A percentile compares a stretch with the other conserved stretches of the same genome.
Evolutionary conservation across 2,329 filamentous ascomycete genomes (phyloP).

Genomic region (Stenocarpella maydis): DNA sequence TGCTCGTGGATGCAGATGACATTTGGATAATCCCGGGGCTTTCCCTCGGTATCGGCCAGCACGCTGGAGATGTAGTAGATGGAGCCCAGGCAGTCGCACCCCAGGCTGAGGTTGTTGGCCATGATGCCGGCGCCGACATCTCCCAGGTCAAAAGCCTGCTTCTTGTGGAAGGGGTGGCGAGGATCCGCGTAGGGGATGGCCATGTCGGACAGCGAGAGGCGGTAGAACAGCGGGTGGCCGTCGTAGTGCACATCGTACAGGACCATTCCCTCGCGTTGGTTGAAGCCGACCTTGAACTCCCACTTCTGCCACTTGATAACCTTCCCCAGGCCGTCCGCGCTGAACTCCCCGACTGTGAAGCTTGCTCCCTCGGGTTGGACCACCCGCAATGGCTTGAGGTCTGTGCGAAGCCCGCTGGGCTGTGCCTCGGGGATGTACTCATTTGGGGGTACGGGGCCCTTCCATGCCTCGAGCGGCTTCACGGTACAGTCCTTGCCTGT

Average conservation of each 20-base stretch:
- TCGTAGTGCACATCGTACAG: slow-evolving; percentile 71
- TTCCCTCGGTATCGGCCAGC: slow-evolving; percentile 33
- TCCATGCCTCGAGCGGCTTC: slow-evolving; percentile 63
- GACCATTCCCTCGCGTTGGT: slow-evolving; percentile 68
- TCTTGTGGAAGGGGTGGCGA: slow-evolving; percentile 68
- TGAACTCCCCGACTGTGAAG: slow-evolving; percentile 50
- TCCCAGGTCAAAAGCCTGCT: slow-evolving; percentile 74
- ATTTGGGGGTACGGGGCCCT: slow-evolving; percentile 58
- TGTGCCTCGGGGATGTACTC: slow-evolving; percentile 74
- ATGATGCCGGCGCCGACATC: slow-evolving; percentile 70
- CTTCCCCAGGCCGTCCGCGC: slow-evolving; percentile 40
- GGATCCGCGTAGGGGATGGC: slow-evolving; percentile 70
- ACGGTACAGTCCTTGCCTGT: slow-evolving; percentile 70
- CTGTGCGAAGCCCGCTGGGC: slow-evolving; percentile 56
- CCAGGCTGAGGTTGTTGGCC: slow-evolving; percentile 69
- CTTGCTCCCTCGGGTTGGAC: slow-evolving; percentile 70
- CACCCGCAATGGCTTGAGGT: slow-evolving; percentile 70
- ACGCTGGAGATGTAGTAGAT: slow-evolving; percentile 54
- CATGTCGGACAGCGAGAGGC: slow-evolving; percentile 69
- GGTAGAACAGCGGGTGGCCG: slow-evolving; percentile 66
- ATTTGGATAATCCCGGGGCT: slow-evolving; percentile 45
- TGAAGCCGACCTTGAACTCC: slow-evolving; percentile 72
- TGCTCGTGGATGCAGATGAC: slow-evolving; percentile 66
- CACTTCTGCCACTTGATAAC: slow-evolving; percentile 51
- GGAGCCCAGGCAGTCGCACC: slow-evolving; percentile 68